Conservation (phyloP, 2,329 filamentous ascomycete species). For the Diaporthe amygdali region DNA sequence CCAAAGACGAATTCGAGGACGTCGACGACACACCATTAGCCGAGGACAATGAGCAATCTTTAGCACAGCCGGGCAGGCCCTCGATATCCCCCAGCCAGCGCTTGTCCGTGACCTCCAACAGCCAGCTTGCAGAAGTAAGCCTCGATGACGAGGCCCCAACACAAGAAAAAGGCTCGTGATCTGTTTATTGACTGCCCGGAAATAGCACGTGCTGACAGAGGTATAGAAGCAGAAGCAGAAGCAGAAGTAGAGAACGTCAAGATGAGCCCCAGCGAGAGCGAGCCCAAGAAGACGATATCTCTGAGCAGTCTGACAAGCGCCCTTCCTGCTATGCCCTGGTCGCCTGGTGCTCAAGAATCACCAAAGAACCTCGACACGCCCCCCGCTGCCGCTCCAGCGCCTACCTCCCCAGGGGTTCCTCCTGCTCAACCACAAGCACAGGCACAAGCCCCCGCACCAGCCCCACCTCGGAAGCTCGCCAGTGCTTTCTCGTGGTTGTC, state of each 20-base stretch:
- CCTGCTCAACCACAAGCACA: conserved; percentile 27
- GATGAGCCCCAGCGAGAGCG: conserved; percentile 43
- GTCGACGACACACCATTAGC: conserved; percentile 27
- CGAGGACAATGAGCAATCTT: conserved; percentile 23
- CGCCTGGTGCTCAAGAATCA: conserved; percentile 58
- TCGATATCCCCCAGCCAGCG: conserved; percentile 45
- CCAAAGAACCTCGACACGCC: conserved; percentile 44
- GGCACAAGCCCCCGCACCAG: conserved; percentile 39
- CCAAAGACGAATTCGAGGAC: conserved; percentile 34
- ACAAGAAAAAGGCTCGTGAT: conserved; percentile 29
- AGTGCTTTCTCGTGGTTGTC: conserved; percentile 89
- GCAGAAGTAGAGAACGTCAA: conserved; percentile 31
- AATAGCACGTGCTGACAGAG: conserved; percentile 21
- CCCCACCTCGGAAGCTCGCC: conserved; percentile 73
- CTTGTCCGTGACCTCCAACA: conserved; percentile 51
- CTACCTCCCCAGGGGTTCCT: conserved; percentile 35
- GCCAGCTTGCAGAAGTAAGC: conserved; percentile 64
- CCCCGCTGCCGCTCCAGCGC: conserved; percentile 37
- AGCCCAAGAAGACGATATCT: conserved; percentile 64
- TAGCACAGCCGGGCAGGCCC: conserved; percentile 35
- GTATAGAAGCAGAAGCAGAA: not conserved
- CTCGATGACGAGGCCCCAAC: conserved; percentile 63
- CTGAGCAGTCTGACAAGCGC: conserved; percentile 74
- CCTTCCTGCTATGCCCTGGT: conserved; percentile 77
- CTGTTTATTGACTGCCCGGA: not conserved